phyloP scores from a whole-genome alignment of 768 basidiomycete genomes.

The Hortiboletus flavorubellus region DNA sequence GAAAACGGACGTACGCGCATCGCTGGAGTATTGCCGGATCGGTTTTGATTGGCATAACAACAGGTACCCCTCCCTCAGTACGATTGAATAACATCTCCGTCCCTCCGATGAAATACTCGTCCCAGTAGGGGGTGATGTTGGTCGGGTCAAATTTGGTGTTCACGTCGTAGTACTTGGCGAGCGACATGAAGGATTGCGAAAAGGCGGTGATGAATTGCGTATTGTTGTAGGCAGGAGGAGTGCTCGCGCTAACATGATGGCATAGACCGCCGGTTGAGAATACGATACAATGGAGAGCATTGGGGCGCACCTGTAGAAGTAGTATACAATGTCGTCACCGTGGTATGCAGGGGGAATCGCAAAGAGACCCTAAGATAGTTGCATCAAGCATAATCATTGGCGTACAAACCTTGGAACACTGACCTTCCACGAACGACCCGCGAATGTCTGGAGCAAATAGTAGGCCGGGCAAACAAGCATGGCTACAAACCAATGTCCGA shows the following conservation, averaged over 20 bases:
- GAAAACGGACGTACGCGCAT: constrained; percentile 13
- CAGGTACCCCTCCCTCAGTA: constrained; percentile 1
- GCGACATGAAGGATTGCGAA: constrained; percentile 24
- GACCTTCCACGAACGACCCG: constrained; percentile 34
- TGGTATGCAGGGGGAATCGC: constrained; percentile 30
- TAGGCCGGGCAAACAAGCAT: constrained; percentile 38
- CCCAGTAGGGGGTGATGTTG: constrained; percentile 18
- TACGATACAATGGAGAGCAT: neutral
- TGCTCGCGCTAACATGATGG: neutral
- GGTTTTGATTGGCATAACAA: neutral
- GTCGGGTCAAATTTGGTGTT: constrained; percentile 16
- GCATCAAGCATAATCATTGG: neutral
- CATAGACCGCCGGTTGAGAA: neutral
- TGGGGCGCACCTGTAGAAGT: constrained; percentile 32
- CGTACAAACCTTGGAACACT: constrained; percentile 18
- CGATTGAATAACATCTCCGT: constrained; percentile 20
- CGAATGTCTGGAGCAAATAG: constrained; percentile 30
- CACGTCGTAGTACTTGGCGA: constrained; percentile 21
- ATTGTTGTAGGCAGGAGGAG: constrained; percentile 20
- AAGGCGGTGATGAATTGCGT: constrained; percentile 30
- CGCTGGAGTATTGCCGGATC: neutral
- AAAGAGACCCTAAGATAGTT: constrained; percentile 26
- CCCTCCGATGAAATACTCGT: neutral
- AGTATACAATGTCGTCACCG: constrained; percentile 37
- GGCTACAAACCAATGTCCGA: constrained; percentile 15